Percentiles rank a stretch among this genome's conserved stretches.
phyloP scores from a whole-genome alignment of 495 filamentous ascomycete genomes.

The Melanomma pulvis-pyrius region DNA sequence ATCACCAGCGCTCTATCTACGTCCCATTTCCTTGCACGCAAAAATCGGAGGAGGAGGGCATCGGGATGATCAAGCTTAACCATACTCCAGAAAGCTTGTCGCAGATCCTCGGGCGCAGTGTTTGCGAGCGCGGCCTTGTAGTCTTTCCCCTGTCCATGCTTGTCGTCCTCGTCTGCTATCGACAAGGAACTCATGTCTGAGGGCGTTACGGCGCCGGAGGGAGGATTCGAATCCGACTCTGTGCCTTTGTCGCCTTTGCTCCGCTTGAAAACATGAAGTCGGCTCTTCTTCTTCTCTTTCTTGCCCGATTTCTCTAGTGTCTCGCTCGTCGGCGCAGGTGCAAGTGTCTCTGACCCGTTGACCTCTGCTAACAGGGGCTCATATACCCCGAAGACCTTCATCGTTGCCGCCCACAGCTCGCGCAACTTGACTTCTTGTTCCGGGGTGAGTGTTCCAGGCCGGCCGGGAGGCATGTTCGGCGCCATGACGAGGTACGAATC shows the following conservation, averaged over 20 bases:
- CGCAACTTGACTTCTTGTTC: slow-evolving; percentile 88
- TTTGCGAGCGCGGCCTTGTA: slow-evolving; percentile 78
- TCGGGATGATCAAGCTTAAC: slow-evolving; percentile 95
- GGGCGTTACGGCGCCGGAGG: slow-evolving; percentile 36
- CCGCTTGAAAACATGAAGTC: slow-evolving; percentile 65
- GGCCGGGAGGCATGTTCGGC: slow-evolving; percentile 63
- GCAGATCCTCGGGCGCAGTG: slow-evolving; percentile 74
- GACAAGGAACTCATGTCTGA: slow-evolving; percentile 40
- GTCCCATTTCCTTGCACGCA: slow-evolving; percentile 95
- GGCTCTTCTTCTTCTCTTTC: slow-evolving; percentile 71
- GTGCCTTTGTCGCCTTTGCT: slow-evolving; percentile 58
- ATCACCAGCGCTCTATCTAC: slow-evolving; percentile 90
- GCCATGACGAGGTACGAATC: slow-evolving; percentile 44
- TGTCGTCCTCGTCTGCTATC: slow-evolving; percentile 71
- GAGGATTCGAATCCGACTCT: slow-evolving; percentile 39
- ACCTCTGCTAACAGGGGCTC: slow-evolving; percentile 5
- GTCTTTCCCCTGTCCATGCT: slow-evolving; percentile 86
- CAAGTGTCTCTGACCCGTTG: slow-evolving; percentile 38
- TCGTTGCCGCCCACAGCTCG: slow-evolving; percentile 77
- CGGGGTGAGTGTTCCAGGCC: slow-evolving; percentile 81
- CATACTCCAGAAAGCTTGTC: slow-evolving; percentile 90
- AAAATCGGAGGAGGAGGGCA: slow-evolving; percentile 80
- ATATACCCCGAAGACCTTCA: slow-evolving; percentile 77
- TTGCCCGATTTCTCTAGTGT: slow-evolving; percentile 39
- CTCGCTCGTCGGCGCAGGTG: slow-evolving; percentile 38